Conservation (phyloP, 306 rosid genomes). For the Acacia crassicarpa region DNA sequence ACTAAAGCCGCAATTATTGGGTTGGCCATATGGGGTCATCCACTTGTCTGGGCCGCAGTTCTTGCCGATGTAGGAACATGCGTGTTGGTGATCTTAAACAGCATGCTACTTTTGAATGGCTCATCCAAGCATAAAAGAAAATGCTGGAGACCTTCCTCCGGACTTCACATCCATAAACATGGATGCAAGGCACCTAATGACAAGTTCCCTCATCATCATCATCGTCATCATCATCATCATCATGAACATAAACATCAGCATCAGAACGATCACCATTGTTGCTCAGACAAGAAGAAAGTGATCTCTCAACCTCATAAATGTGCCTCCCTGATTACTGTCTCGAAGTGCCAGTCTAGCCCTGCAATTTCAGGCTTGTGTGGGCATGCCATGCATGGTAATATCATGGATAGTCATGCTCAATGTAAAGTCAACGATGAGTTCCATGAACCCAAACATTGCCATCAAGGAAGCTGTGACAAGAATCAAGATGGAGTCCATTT, state of each 20-base stretch:
- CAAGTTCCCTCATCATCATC: conserved; percentile 38
- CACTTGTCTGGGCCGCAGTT: conserved; percentile 99
- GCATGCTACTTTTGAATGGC: conserved; percentile 73
- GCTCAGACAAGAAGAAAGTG: conserved; percentile 38
- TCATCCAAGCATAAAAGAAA: conserved; percentile 46
- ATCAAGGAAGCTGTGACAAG: conserved; percentile 36
- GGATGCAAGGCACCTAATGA: conserved; percentile 39
- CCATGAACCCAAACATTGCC: conserved; percentile 42
- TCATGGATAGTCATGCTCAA: conserved; percentile 29
- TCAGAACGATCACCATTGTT: conserved; percentile 42
- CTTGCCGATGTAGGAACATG: conserved; percentile 96
- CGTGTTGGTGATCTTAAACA: conserved; percentile 76
- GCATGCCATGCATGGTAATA: conserved; percentile 21
- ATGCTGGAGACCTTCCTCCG: conserved; percentile 43
- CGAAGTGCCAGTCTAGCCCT: conserved; percentile 40
- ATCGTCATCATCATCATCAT: conserved; percentile 37
- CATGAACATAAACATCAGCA: conserved; percentile 26
- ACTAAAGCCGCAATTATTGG: conserved; percentile 66
- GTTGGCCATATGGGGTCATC: conserved; percentile 84
- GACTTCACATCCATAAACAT: conserved; percentile 41
- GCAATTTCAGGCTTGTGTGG: conserved; percentile 38
- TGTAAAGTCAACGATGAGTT: conserved; percentile 31
- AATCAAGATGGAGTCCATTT: conserved; percentile 33
- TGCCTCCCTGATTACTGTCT: conserved; percentile 35
- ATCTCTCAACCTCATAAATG: conserved; percentile 40